A percentile compares a stretch with the other conserved stretches of the same genome.
These are phyloP conservation scores for Epichloe baconii DNA, from an alignment of 2,329 filamentous ascomycete species.

Conservation along the genomic window DNA sequence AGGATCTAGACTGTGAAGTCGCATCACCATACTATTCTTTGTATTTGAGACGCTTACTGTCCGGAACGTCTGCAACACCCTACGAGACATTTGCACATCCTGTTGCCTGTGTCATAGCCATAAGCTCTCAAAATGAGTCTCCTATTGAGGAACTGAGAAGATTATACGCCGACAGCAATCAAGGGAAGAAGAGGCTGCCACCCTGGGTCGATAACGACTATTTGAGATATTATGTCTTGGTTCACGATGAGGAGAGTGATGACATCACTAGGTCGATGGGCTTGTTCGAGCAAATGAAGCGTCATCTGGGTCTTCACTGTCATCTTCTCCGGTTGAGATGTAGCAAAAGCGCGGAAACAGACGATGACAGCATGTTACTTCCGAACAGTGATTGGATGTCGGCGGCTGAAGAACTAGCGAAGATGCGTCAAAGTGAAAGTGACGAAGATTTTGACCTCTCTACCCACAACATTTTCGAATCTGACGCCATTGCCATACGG, in stretches of 20 bases:
- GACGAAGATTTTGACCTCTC: conserved; percentile 58
- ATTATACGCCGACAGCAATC: conserved; percentile 74
- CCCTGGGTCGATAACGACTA: conserved; percentile 86
- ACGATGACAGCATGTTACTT: conserved; percentile 77
- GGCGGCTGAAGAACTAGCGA: conserved; percentile 68
- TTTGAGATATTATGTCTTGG: conserved; percentile 86
- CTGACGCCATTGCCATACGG: conserved; percentile 75
- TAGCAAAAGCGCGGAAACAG: conserved; percentile 72
- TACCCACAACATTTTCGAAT: conserved; percentile 75
- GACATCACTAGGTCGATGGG: conserved; percentile 83
- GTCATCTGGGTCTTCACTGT: conserved; percentile 92
- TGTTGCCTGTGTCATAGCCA: conserved; percentile 86
- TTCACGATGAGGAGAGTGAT: conserved; percentile 92
- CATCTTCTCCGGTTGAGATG: conserved; percentile 80
- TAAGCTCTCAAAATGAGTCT: conserved; percentile 72
- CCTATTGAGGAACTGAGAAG: conserved; percentile 80
- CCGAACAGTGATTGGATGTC: conserved; percentile 83
- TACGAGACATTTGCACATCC: conserved; percentile 94
- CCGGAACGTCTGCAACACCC: conserved; percentile 61
- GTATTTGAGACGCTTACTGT: conserved; percentile 73
- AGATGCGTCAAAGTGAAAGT: conserved; percentile 54
- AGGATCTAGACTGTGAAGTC: conserved; percentile 31
- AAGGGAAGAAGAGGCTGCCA: conserved; percentile 60
- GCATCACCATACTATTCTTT: conserved; percentile 74
- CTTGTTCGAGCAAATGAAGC: conserved; percentile 96